Conservation (phyloP, 768 basidiomycete genomes). For the Coprinopsis sp. region DNA sequence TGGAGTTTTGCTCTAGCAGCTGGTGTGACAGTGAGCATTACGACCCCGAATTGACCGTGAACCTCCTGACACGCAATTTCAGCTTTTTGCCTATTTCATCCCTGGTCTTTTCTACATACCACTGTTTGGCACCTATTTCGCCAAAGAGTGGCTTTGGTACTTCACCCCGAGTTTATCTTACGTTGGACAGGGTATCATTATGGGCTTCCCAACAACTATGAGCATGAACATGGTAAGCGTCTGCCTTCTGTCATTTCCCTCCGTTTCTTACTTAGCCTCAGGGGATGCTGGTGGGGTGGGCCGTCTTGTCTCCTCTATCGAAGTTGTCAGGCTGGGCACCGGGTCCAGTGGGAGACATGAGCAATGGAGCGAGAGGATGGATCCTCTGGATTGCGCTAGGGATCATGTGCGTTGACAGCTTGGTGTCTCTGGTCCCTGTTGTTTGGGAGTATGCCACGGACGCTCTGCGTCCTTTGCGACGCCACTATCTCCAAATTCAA, state of each 20-base stretch:
- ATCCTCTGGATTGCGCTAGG: conserved; percentile 95
- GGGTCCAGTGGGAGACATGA: conserved; percentile 84
- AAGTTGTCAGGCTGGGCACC: conserved; percentile 88
- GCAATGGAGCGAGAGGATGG: conserved; percentile 88
- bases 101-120: conserved; percentile 86
- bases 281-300: conserved; percentile 99
- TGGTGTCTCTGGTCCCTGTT: conserved; percentile 82
- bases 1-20: conserved; percentile 80
- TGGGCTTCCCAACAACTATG: conserved; percentile 92
- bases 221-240: conserved; percentile 81
- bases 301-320: conserved; percentile 81
- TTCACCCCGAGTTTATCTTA: conserved; percentile 91
- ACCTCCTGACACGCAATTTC: conserved; percentile 4
- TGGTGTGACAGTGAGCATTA: conserved; percentile 59
- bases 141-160: conserved; percentile 87
- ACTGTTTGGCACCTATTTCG: conserved; percentile 77
- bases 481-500: conserved; percentile 18
- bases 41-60: neutral
- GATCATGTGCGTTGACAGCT: conserved; percentile 90
- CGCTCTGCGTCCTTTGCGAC: conserved; percentile 22
- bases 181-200: conserved; percentile 95
- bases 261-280: conserved; percentile 24
- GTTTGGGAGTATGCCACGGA: conserved; percentile 46
- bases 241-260: neutral
- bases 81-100: conserved; percentile 88